Evolutionary conservation across 2,329 filamentous ascomycete genomes (phyloP), one percentile per base, ranked within the genome.

Genomic region (Mycosphaerella arachidis): DNA sequence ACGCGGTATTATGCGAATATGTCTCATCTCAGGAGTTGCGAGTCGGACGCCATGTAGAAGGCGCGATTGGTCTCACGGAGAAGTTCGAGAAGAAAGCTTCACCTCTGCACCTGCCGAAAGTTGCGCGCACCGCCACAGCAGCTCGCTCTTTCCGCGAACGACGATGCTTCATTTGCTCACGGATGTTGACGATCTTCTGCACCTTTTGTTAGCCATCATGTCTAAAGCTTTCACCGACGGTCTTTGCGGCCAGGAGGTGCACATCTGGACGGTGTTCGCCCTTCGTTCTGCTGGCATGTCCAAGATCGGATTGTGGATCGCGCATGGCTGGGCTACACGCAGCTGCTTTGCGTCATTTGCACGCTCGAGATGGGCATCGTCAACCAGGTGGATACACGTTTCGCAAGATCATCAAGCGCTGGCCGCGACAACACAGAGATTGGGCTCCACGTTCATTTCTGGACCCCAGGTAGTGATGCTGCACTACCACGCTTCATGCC

Each of bases 1-100:
- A 56, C 30, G 43, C 46, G 45, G 51, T 45, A 33, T 45, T 51
- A 58, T 55, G 57, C 57, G 57, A 37, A 13, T 18, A 7, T 51
- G 57, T 58, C 53, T 55, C 57, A 58, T 58, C 30, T 58, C 57
- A 58, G 57, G 57, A 50, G 51, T 10, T 30, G 40, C n/a, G 50
- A 43, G 46, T 46, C 35, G 29, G 50, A 48, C 29, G 40, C 20
- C 18, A 40, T 18, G 27, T 20, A 43, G 37, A 7, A 35, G 31
- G 35, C 48, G 56, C 43, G 56, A 58, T 54, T 58, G 56, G 56
- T 16, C 29, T 51, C 27, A 10, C 10, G 29, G 37, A 9, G 30
- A 35, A 35, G 40, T 54, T 53, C 51, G 51, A 54, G 52, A 46
- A 55, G 53, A n/a, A 46, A 46, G 29, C n/a, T 7, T 16, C 35